Conservation (phyloP, 73 alveolate genomes). For the Symbiodinium natans region DNA sequence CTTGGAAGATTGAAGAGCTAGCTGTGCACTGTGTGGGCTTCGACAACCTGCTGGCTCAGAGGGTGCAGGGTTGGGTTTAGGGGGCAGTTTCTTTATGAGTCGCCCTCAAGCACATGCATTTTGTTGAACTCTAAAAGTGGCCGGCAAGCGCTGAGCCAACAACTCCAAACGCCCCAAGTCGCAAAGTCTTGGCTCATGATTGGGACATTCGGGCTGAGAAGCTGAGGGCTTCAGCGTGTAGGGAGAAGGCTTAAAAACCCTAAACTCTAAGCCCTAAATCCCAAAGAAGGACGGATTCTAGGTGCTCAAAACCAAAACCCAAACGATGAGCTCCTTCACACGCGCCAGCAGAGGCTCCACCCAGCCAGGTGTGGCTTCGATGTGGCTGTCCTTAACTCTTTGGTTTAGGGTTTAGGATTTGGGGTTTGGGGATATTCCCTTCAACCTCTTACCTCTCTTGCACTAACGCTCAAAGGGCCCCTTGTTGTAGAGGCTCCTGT, state of each 20-base stretch:
- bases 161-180: background rate
- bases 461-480: too few species aligned
- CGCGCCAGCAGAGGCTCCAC: constrained; percentile 23
- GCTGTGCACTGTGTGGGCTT: too few species aligned
- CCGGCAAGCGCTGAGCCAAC: background rate
- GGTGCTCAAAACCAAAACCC: too few species aligned
- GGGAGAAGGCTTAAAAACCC: background rate
- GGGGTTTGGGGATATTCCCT: too few species aligned
- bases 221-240: too few species aligned
- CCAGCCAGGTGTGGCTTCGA: constrained; percentile 54
- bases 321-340: constrained; percentile 10
- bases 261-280: background rate
- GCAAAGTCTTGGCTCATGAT: too few species aligned
- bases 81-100: background rate
- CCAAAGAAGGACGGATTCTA: too few species aligned
- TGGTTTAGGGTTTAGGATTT: too few species aligned
- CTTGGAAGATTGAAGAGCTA: too few species aligned
- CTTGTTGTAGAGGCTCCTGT: too few species aligned
- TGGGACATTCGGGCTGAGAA: too few species aligned
- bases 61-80: background rate
- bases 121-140: background rate
- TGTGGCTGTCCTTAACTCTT: constrained; percentile 26
- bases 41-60: background rate
- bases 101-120: background rate
- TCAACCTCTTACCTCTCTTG: too few species aligned